phyloP scores from a whole-genome alignment of 805 yeast genomes.

The Alloascoidea hylecoeti region DNA sequence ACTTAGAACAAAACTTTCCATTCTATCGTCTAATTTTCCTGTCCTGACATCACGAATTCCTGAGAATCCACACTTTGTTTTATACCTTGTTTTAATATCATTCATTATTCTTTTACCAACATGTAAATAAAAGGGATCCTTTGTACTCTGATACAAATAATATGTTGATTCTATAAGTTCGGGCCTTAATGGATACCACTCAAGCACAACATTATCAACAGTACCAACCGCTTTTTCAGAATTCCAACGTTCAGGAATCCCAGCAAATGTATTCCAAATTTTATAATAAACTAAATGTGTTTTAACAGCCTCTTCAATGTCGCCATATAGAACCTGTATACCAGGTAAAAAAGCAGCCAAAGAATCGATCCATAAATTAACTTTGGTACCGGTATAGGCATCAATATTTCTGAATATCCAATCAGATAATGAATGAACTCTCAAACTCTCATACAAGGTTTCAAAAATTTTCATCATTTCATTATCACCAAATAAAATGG shows the following conservation, averaged over 20 bases:
- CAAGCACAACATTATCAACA: constrained; percentile 35
- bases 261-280: constrained; percentile 68
- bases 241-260: constrained; percentile 84
- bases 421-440: constrained; percentile 29
- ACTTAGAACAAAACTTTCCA: constrained; percentile 85
- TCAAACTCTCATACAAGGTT: constrained; percentile 41
- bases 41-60: constrained; percentile 58
- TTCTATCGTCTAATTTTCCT: constrained; percentile 56
- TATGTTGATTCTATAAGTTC: constrained; percentile 87
- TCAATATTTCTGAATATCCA: constrained; percentile 48
- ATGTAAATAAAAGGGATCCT: constrained; percentile 69
- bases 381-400: constrained; percentile 30
- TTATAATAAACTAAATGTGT: constrained; percentile 53
- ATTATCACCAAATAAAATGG: constrained; percentile 56
- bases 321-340: constrained; percentile 65
- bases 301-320: constrained; percentile 45
- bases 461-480: constrained; percentile 41
- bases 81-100: constrained; percentile 36
- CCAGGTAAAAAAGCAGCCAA: constrained; percentile 87
- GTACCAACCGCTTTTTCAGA: constrained; percentile 11
- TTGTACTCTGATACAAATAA: constrained; percentile 72
- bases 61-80: constrained; percentile 64
- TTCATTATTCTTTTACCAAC: constrained; percentile 55
- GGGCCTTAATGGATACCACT: constrained; percentile 91
- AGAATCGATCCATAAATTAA: constrained; percentile 69